Base-by-base conservation (phyloP, 2,329 filamentous ascomycete genomes). In the Colletotrichum ledebouriae region DNA sequence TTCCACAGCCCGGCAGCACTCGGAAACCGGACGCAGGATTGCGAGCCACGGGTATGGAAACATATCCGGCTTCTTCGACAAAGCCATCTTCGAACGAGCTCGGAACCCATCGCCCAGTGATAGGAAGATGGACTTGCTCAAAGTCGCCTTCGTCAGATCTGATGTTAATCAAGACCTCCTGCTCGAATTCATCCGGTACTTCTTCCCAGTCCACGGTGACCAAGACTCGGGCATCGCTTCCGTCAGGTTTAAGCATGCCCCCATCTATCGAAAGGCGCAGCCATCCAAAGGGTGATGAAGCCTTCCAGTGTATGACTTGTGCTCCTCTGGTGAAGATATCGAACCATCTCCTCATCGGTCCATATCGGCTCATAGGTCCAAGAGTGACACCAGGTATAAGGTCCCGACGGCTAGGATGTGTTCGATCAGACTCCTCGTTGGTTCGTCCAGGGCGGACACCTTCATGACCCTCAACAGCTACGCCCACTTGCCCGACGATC, bases 401-500 rank as follows among this genome's bases (percentile, higher is more conserved):
- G 65, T 75, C 76, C 12, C 71, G 75, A 42, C 70, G 78, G 59
- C 71, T 84, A 59, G 74, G 85, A 79, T 73, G 84, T 67, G 75
- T 85, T 72, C 75, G 82, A 9, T 89, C 81, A 2, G 85, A 84
- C 17, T 87, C 87, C 70, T 89, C 88, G 62, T 83, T 85, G 17
- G 83, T 77, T 37, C 77, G 72, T 0, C 81, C 79, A 0, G 79
- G 76, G 1, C 79, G 73, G 13, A 76, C 75, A 7, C 78, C 77
- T 12, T 77, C 76, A 15, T 74, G 76, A 0, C 76, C 77, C 41
- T 79, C 77, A 0, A 76, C 76, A 0, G 75, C 74, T 4, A 79
- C 53, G 0, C 78, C 77, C 59, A 78, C 78, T n/a, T 79, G 74
- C 0, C 78, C 78, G 53, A 82, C 72, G 20, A 90, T 81, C 3